phyloP scores from a whole-genome alignment of 177 flowering plant genomes.

The Vitis hybrid region DNA sequence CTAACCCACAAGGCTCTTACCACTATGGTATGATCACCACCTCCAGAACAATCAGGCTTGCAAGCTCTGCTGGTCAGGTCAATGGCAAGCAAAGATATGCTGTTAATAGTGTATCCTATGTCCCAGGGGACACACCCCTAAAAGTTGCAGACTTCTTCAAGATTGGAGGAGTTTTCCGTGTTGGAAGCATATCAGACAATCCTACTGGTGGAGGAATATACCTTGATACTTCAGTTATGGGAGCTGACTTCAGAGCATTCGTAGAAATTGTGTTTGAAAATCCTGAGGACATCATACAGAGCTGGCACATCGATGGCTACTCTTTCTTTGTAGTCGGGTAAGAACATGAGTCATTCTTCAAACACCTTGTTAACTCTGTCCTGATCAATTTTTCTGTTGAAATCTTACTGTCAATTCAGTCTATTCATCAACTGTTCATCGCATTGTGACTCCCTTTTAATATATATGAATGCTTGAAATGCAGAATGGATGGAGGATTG shows the following conservation, averaged over 20 bases:
- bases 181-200: constrained; percentile 60
- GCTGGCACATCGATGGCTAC: constrained; percentile 88
- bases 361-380: too few species aligned
- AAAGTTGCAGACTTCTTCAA: constrained; percentile 88
- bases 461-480: neutral
- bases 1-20: constrained; percentile 98
- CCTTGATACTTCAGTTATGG: constrained; percentile 81
- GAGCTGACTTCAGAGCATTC: constrained; percentile 62
- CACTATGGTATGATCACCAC: constrained; percentile 83
- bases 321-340: constrained; percentile 94
- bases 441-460: neutral
- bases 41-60: constrained; percentile 62
- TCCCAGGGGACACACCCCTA: constrained; percentile 82
- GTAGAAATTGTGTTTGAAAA: constrained; percentile 79
- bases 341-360: constrained; percentile 12
- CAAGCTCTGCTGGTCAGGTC: constrained; percentile 69
- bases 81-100: constrained; percentile 84
- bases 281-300: constrained; percentile 62
- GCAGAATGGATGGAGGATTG: constrained; percentile 93
- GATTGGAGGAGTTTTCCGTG: constrained; percentile 67
- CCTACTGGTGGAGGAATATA: constrained; percentile 70
- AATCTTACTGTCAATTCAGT: too few species aligned
- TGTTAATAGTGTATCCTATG: constrained; percentile 85
- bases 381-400: too few species aligned
- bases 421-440: neutral